Percentiles rank a stretch among this genome's conserved stretches.
Conservation (phyloP, 1,139 yeast genomes). For the Yamadazyma mexicana region DNA sequence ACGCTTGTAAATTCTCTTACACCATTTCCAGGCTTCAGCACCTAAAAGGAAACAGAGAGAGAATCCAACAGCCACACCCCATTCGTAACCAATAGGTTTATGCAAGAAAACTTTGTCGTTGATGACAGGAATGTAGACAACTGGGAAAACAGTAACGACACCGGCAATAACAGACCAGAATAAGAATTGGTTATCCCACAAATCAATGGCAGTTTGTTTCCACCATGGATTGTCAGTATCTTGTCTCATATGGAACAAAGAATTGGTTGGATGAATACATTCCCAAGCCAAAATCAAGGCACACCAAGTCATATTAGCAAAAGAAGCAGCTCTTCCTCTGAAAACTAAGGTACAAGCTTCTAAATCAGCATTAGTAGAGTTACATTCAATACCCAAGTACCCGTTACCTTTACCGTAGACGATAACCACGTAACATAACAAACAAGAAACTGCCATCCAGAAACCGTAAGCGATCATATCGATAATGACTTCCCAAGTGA, state of each 20-base stretch:
- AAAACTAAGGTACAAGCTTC: conserved; percentile 62
- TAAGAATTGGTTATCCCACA: conserved; percentile 76
- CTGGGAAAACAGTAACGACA: conserved; percentile 73
- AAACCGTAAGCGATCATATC: conserved; percentile 79
- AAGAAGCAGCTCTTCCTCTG: conserved; percentile 77
- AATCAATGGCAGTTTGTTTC: conserved; percentile 55
- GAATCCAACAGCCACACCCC: conserved; percentile 77
- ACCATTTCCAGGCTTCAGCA: conserved; percentile 67
- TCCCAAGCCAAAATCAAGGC: conserved; percentile 88
- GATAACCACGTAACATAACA: conserved; percentile 64
- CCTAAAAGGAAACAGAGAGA: conserved; percentile 58
- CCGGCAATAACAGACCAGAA: conserved; percentile 85
- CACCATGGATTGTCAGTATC: conserved; percentile 62
- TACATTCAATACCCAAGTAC: conserved; percentile 66
- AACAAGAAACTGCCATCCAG: conserved; percentile 72
- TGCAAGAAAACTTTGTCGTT: conserved; percentile 78
- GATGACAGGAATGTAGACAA: conserved; percentile 84
- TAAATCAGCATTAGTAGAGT: conserved; percentile 24
- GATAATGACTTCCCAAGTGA: conserved; percentile 66
- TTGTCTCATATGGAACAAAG: conserved; percentile 75
- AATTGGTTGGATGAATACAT: conserved; percentile 73
- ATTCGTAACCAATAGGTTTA: conserved; percentile 72
- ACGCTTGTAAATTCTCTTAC: conserved; percentile 59
- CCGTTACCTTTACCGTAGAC: conserved; percentile 71
- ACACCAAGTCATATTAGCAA: conserved; percentile 90